phyloP scores from a whole-genome alignment of 2,329 filamentous ascomycete genomes.

The Alternaria panax region DNA sequence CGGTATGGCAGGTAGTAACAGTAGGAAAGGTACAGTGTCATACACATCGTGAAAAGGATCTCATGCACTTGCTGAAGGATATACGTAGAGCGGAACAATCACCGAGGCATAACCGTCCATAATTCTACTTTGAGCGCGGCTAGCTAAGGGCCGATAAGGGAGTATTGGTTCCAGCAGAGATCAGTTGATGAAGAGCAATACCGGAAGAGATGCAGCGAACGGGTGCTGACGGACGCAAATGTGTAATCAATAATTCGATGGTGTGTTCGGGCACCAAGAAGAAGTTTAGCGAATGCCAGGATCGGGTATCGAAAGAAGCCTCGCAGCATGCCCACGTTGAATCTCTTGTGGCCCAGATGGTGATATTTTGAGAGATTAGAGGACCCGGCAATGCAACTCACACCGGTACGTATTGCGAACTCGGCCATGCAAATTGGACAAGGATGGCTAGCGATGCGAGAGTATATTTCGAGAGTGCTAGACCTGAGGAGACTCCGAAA shows the following conservation, averaged over 20 bases:
- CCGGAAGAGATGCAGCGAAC: constrained; percentile 8
- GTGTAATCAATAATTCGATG: constrained; percentile 8
- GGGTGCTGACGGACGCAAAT: constrained; percentile 5
- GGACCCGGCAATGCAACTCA: constrained; percentile 33
- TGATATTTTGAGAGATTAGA: constrained; percentile 23
- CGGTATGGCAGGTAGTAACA: not conserved
- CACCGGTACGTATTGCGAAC: constrained; percentile 36
- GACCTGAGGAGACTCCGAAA: constrained; percentile 38
- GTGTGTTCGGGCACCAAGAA: constrained; percentile 26
- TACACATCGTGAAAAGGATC: constrained; percentile 55
- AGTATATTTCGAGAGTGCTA: constrained; percentile 47
- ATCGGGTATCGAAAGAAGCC: constrained; percentile 21
- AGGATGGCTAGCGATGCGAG: constrained; percentile 43
- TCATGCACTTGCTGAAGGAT: constrained; percentile 58
- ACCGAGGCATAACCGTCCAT: constrained; percentile 42
- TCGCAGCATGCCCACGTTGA: constrained; percentile 24
- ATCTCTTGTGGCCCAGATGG: constrained; percentile 30
- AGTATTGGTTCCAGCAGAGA: not conserved
- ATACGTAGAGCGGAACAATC: constrained; percentile 59
- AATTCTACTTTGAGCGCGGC: constrained; percentile 16
- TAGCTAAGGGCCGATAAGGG: constrained; percentile 9
- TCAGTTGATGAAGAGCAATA: constrained; percentile 2
- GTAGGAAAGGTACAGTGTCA: constrained; percentile 8
- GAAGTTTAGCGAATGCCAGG: constrained; percentile 17
- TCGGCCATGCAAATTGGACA: constrained; percentile 45